Conservation (phyloP, 1,139 yeast genomes). For the Magnusiomyces magnusii region DNA sequence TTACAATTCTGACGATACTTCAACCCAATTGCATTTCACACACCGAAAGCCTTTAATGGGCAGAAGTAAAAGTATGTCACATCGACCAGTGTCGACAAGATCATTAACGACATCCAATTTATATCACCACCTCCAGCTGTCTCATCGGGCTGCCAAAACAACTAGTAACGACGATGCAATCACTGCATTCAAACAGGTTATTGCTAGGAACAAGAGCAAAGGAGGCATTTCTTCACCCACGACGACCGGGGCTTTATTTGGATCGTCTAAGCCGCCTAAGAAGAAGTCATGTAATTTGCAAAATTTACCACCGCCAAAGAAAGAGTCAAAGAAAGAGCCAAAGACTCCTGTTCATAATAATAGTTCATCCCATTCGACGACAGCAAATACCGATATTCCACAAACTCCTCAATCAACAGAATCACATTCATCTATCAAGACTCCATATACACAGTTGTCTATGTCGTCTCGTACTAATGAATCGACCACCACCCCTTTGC, state of each 20-base stretch:
- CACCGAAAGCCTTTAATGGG: not conserved
- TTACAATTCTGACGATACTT: not conserved
- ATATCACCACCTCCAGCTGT: not conserved
- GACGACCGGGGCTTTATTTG: not conserved
- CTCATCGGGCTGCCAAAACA: not conserved
- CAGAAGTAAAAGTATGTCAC: not conserved
- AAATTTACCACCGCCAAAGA: conserved; percentile 39
- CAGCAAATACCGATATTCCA: not conserved
- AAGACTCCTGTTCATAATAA: not conserved
- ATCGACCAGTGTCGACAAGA: not conserved
- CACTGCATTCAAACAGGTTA: conserved; percentile 11
- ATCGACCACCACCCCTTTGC: not conserved
- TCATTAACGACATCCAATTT: not conserved
- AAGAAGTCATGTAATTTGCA: not conserved
- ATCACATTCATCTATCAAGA: not conserved
- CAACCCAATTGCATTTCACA: not conserved
- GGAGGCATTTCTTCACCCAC: not conserved
- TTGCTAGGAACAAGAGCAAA: conserved; percentile 8
- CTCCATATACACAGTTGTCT: not conserved
- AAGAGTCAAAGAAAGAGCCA: not conserved
- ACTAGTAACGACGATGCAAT: conserved; percentile 11
- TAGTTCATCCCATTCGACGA: not conserved
- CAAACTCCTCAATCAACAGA: not conserved
- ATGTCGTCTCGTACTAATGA: not conserved
- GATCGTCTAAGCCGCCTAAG: conserved; percentile 56